phyloP scores from a whole-genome alignment of 2,329 filamentous ascomycete species.

The Botryotinia globosa region DNA sequence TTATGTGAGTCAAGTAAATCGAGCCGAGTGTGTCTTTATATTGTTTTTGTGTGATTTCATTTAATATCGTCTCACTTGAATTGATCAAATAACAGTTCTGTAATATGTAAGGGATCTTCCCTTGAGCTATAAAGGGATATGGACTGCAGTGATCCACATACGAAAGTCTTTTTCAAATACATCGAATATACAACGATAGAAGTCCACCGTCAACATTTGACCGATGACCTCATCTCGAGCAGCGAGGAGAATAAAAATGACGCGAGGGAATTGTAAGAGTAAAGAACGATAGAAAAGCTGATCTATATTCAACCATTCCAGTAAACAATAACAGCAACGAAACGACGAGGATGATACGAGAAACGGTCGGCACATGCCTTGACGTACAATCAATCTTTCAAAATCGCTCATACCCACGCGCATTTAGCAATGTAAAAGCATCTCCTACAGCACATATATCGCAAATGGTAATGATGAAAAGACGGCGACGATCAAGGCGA shows the following conservation, averaged over 20 bases:
- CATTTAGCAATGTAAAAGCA: rapidly evolving
- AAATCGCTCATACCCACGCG: no score
- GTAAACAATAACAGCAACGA: neutral
- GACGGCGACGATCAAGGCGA: neutral
- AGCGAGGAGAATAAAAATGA: neutral
- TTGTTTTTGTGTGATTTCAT: neutral
- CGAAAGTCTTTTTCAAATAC: rapidly evolving
- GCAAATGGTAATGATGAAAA: neutral
- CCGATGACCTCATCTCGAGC: neutral
- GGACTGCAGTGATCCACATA: neutral
- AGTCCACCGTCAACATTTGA: neutral
- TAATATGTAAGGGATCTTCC: rapidly evolving
- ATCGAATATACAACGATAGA: neutral
- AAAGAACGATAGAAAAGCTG: neutral
- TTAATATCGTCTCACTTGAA: neutral
- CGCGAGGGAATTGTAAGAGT: neutral
- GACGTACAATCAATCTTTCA: no score
- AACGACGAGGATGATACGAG: neutral
- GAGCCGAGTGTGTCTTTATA: rapidly evolving
- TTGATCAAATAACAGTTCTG: neutral
- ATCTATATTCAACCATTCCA: neutral
- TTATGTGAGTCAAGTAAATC: neutral
- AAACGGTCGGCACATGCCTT: no score
- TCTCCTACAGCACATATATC: neutral
- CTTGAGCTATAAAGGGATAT: neutral